Conservation (phyloP, 2,329 filamentous ascomycete genomes). For the Neonectria hederae region DNA sequence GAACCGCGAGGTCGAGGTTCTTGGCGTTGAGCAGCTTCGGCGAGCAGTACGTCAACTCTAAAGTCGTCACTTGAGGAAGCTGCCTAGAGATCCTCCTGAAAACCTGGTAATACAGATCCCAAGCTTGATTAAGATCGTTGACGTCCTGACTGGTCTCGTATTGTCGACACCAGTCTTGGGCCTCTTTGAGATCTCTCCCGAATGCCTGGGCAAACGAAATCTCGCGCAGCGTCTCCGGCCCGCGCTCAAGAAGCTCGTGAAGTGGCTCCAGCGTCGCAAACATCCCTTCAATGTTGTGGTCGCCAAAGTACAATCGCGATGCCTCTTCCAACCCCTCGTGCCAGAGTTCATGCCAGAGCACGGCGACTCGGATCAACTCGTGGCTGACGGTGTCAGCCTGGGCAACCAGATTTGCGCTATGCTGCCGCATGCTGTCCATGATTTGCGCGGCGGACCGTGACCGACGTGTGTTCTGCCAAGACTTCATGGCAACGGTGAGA, state of each 20-base stretch:
- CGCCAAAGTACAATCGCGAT: slow-evolving; percentile 94
- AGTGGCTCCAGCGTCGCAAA: slow-evolving; percentile 89
- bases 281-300: slow-evolving; percentile 98
- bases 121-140: slow-evolving; percentile 95
- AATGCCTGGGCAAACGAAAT: slow-evolving; percentile 98
- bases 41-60: slow-evolving; percentile 97
- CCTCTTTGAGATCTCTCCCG: slow-evolving; percentile 92
- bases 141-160: slow-evolving; percentile 90
- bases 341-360: slow-evolving; percentile 99
- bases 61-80: slow-evolving; percentile 87
- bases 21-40: slow-evolving; percentile 88
- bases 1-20: slow-evolving; percentile 92
- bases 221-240: slow-evolving; percentile 91
- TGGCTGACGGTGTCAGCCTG: slow-evolving; percentile 96
- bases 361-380: slow-evolving; percentile 95
- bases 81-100: slow-evolving; percentile 96
- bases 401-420: slow-evolving; percentile 90
- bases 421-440: slow-evolving; percentile 97
- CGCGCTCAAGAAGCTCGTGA: slow-evolving; percentile 89
- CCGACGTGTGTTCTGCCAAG: slow-evolving; percentile 79
- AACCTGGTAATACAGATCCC: slow-evolving; percentile 99
- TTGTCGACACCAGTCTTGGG: slow-evolving; percentile 93
- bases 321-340: slow-evolving; percentile 98
- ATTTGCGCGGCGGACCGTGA: slow-evolving; percentile 90
- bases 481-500: slow-evolving; percentile 98